phyloP scores from a whole-genome alignment of 208 protist species.

The Tritrichomonas musculus region DNA sequence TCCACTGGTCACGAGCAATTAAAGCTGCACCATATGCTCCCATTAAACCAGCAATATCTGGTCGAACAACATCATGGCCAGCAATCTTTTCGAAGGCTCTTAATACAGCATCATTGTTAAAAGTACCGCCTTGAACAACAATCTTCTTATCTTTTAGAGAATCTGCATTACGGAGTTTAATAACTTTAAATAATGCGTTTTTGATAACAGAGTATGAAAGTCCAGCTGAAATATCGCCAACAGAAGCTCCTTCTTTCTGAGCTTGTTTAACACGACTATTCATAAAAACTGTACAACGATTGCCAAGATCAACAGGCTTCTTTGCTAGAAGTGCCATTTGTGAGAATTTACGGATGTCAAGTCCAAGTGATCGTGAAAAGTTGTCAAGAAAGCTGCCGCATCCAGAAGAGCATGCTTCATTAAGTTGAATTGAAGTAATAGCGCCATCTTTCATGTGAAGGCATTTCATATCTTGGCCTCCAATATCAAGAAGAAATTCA shows the following conservation, averaged over 20 bases:
- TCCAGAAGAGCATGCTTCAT: neutral
- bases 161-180: neutral
- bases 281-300: neutral
- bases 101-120: slow-evolving; percentile 6
- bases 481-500: neutral
- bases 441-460: neutral
- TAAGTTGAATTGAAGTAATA: neutral
- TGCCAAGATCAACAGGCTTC: neutral
- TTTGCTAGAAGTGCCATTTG: neutral
- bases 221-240: neutral
- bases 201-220: neutral
- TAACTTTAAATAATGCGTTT: neutral
- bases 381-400: neutral
- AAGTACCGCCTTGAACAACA: neutral
- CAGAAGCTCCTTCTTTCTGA: neutral
- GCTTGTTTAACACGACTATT: neutral
- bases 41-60: neutral
- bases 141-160: neutral
- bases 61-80: neutral
- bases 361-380: neutral
- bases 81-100: neutral
- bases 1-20: neutral
- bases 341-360: neutral
- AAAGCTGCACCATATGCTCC: neutral
- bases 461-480: neutral